A percentile compares a stretch with the other conserved stretches of the same genome.
Evolutionary conservation across 345 rosid genomes (phyloP).

Genomic region (Eutrema yunnanense): DNA sequence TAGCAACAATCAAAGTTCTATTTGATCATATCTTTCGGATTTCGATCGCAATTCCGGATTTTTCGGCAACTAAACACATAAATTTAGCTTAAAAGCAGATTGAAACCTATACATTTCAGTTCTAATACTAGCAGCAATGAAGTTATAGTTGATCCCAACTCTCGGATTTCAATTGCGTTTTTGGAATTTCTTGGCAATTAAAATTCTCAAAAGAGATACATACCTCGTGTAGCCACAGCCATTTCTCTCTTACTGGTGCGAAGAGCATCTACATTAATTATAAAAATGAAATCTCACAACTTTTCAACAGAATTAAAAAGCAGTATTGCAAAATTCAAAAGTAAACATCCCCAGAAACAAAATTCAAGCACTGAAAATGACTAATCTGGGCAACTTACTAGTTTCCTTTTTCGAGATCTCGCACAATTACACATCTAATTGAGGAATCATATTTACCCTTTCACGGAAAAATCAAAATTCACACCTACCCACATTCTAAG

Average conservation of each 20-base stretch:
- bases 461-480: neutral
- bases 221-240: slow-evolving; percentile 93
- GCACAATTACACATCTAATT: slow-evolving; percentile 1
- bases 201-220: neutral
- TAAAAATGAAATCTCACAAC: neutral
- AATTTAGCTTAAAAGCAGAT: neutral
- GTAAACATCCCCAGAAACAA: neutral
- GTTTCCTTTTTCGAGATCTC: neutral
- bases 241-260: slow-evolving; percentile 87
- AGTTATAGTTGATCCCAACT: neutral
- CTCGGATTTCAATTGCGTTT: neutral
- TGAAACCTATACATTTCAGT: neutral
- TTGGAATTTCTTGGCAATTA: neutral
- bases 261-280: slow-evolving; percentile 52
- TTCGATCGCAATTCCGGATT: too few relatives aligned
- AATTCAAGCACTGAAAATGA: neutral
- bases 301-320: neutral
- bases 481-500: neutral
- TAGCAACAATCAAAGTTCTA: neutral
- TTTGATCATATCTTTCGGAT: neutral
- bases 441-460: neutral
- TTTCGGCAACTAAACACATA: neutral
- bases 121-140: neutral
- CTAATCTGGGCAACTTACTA: neutral
- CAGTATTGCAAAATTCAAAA: neutral